Evolutionary conservation across 768 basidiomycete genomes (phyloP), one percentile per base, ranked within the genome.

Genomic region (Phallus indusiatus): DNA sequence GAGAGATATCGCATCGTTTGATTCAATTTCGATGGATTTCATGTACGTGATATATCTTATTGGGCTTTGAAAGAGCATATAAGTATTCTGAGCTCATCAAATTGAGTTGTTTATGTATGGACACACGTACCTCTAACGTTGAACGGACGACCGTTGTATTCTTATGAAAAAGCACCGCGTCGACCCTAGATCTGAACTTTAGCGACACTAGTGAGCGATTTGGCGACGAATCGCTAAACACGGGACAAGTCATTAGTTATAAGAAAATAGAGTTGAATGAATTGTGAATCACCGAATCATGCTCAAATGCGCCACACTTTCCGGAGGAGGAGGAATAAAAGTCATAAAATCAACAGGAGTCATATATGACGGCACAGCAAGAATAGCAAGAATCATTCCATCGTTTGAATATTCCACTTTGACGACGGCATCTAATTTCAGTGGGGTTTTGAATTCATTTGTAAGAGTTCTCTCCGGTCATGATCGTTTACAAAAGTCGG

Each of bases 171-270:
- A 95, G 90, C 2, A 80, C 75, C 1, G 90, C 91, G 62, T 85
- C 80, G 17, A 81, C 79, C 20, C 80, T 74, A 50, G 82, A 81
- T 35, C 81, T 75, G 71, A 97, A 95, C 67, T 89, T 88, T 66
- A 99, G 80, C 22, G 97, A 75, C 4, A 84, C 92, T 47, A 98
- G 85, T 1, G 91, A 93, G 36, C 94, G 88, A 69, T 94, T 95
- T n/a, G n/a, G n/a, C n/a, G n/a, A n/a, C n/a, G n/a, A n/a, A n/a
- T n/a, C n/a, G n/a, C n/a, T n/a, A n/a, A 35, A 47, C 8, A 8
- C 36, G n/a, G n/a, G n/a, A n/a, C n/a, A n/a, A n/a, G n/a, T n/a
- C n/a, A n/a, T n/a, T n/a, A n/a, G n/a, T n/a, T n/a, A n/a, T n/a
- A n/a, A n/a, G n/a, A n/a, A n/a, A 18, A 2, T 17, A 4, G 28